phyloP scores from a whole-genome alignment of 1,284 basidiomycete species.

The Pholiota adiposa region DNA sequence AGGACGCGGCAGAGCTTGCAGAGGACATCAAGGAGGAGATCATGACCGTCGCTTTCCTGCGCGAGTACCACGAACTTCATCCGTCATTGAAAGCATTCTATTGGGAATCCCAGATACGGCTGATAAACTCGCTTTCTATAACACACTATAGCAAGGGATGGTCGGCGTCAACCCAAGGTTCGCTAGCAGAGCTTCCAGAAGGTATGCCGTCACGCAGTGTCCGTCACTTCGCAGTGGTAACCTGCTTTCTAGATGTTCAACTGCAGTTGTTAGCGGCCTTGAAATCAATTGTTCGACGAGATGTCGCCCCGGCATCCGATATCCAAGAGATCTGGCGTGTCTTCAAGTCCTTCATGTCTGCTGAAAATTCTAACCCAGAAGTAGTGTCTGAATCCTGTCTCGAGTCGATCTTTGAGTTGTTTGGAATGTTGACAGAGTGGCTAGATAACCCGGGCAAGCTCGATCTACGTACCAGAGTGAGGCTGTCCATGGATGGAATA shows the following conservation, averaged over 20 bases:
- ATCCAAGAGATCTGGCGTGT: slow-evolving; percentile 9
- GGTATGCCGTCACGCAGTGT: not conserved
- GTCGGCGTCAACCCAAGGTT: not conserved
- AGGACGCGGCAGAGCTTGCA: not conserved
- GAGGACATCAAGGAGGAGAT: not conserved
- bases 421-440: slow-evolving; percentile 4
- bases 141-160: not conserved
- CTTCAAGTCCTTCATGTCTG: not conserved
- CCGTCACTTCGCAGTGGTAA: not conserved
- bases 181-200: not conserved
- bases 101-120: slow-evolving; percentile 13
- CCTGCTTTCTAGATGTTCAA: not conserved
- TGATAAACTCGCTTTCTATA: slow-evolving; percentile 7
- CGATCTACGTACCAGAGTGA: not conserved
- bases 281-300: not conserved
- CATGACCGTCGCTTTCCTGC: slow-evolving; percentile 7
- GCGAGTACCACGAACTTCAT: not conserved
- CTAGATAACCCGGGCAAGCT: slow-evolving; percentile 1
- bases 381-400: not conserved
- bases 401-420: slow-evolving; percentile 4
- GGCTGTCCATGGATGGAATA: slow-evolving; percentile 7
- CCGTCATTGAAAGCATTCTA: slow-evolving; percentile 1
- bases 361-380: not conserved
- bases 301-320: slow-evolving; percentile 5
- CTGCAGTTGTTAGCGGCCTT: slow-evolving; percentile 4